Base-by-base conservation (phyloP, 2,329 filamentous ascomycete genomes). In the Pseudogymnoascus sp. region DNA sequence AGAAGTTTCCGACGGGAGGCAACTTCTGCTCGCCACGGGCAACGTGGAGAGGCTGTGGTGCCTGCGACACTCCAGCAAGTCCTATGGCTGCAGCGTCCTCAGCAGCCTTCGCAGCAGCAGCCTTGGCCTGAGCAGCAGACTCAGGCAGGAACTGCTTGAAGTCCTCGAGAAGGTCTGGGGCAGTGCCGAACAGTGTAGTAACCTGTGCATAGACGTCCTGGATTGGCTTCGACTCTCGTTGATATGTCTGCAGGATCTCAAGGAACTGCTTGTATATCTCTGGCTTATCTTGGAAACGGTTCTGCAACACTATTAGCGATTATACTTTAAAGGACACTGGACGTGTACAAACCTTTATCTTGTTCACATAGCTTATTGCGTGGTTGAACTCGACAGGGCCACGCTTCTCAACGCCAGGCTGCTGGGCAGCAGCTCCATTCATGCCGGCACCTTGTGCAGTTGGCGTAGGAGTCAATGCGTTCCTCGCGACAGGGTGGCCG, bases 241-340 rank as follows among this genome's bases (percentile, higher is more conserved):
- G 95, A 71, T 99, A 99, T 1, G 95, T 99, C 76, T 99, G 95
- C 53, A 99, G 80, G 59, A 99, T 99, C 75, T 99, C 95, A 31
- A 99, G 83, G 73, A 99, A 99, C 73, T 99, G 93, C 76, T 99
- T 99, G 80, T 99, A 99, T 66, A 99, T 97, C 74, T 99, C 95
- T 6, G 95, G 95, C 68, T 96, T 93, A 71, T 93, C 88, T 70
- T 96, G 89, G 77, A 97, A 99, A 50, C 95, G 93, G 74, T 97
- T 99, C 91, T 96, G 72, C 4, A 60, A 9, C 13, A 35, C 11
- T n/a, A 6, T 31, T 46, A 29, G 59, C 23, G 26, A 59, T 62
- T 65, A 63, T 66, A 59, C 62, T 44, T 40, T 63, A 19, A 35
- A 50, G 3, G 7, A 62, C 37, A 2, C 15, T 62, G n/a, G 37